Evolutionary conservation across 768 basidiomycete species (phyloP).

Genomic region (Lactarius indigo): DNA sequence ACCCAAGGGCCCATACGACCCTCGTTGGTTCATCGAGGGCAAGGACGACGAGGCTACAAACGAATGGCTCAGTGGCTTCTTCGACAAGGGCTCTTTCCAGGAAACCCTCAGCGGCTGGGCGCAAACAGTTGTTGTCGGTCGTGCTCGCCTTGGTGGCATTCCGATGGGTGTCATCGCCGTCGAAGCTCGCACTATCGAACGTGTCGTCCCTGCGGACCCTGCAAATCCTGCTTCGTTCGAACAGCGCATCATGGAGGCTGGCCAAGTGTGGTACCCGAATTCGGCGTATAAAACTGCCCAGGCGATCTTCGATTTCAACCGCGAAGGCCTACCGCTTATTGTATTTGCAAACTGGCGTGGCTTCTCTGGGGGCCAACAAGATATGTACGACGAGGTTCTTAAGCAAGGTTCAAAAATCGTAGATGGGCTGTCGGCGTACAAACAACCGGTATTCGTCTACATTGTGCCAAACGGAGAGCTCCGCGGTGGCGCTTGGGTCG

Average conservation of each 20-base stretch:
- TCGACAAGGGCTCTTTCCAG: conserved; percentile 97
- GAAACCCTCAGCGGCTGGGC: conserved; percentile 99
- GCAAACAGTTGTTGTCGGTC: conserved; percentile 96
- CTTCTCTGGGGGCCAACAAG: conserved; percentile 99
- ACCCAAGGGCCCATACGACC: conserved; percentile 94
- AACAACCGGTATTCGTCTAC: conserved; percentile 97
- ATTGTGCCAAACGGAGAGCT: conserved; percentile 98
- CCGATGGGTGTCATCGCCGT: conserved; percentile 98
- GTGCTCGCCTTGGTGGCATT: conserved; percentile 93
- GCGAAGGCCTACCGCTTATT: conserved; percentile 93
- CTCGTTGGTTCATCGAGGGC: conserved; percentile 96
- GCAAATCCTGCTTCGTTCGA: conserved; percentile 97
- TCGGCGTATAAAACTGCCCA: conserved; percentile 99
- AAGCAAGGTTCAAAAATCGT: conserved; percentile 99
- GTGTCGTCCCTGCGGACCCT: conserved; percentile 94
- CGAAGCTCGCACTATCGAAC: conserved; percentile 95
- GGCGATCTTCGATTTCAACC: conserved; percentile 97
- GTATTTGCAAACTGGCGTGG: conserved; percentile 99
- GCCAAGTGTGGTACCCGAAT: conserved; percentile 99
- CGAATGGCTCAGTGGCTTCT: conserved; percentile 86
- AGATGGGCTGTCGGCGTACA: conserved; percentile 95
- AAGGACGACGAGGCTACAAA: conserved; percentile 79
- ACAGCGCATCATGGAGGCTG: conserved; percentile 98
- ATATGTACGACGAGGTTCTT: conserved; percentile 97
- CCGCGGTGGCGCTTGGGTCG: conserved; percentile 99